Base-by-base conservation (phyloP, 768 basidiomycete genomes). In the Kwoniella sp. region DNA sequence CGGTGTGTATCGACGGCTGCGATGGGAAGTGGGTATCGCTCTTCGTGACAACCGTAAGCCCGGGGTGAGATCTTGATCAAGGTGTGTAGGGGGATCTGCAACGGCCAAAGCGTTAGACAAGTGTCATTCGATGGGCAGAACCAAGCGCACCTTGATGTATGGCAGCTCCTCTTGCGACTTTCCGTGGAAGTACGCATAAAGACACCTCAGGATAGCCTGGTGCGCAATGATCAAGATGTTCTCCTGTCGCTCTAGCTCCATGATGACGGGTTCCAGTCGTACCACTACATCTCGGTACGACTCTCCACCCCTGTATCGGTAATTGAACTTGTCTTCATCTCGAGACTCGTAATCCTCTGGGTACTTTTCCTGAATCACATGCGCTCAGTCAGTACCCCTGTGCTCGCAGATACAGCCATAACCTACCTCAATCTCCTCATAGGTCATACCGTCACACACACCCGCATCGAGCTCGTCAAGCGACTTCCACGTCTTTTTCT, bases 391-490 rank as follows among this genome's bases (percentile, higher is more conserved):
- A 34, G 34, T 19, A 15, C 15, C 34, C 34, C n/a, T 12, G n/a
- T n/a, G n/a, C n/a, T n/a, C n/a, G 20, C 4, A 42, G 28, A 8
- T 32, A 8, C 14, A 22, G 17, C 28, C 19, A 44, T 3, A 34
- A 65, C 77, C 29, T 50, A 88, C 92, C 80, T 92, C 92, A 52
- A 99, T 98, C 79, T 98, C 93, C 77, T 89, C 86, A 63, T 99
- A 99, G 3, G 95, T 98, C 95, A 99, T 98, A 14, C 86, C 95
- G 75, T 99, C 95, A 67, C 95, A 99, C 28, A 99, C 95, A 22
- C 95, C 95, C 7, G 95, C 95, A 73, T 99, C 95, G 22, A 99
- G 79, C 75, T 99, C 95, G 65, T 99, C 95, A 46, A 99, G 77
- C 1, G 89, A 90, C 73, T 99, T 99, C 95, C 95, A 99, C 3